Evolutionary conservation across 495 filamentous ascomycete genomes (phyloP).

Genomic region (Daldinia concentrica): DNA sequence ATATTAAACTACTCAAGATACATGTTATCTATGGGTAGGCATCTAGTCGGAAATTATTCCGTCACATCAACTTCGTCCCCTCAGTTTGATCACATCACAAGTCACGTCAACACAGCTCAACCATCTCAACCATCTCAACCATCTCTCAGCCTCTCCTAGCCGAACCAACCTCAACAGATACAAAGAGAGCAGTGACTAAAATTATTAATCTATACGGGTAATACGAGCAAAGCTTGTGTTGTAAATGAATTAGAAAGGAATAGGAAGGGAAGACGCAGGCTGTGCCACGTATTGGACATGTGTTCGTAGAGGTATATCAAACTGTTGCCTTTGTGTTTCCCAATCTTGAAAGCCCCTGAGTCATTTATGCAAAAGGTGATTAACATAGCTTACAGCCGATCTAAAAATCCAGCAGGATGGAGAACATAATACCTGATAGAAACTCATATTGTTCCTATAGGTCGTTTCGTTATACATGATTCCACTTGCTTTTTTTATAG

Average conservation of each 20-base stretch:
- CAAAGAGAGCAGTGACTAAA: background rate
- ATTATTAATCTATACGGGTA: background rate
- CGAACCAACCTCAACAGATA: background rate
- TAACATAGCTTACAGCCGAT: background rate
- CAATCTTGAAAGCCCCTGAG: background rate
- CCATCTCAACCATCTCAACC: slow-evolving; percentile 6
- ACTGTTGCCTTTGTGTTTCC: slow-evolving; percentile 23
- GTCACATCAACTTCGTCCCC: slow-evolving; percentile 21
- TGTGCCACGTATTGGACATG: background rate
- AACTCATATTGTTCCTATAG: background rate
- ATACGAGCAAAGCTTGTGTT: background rate
- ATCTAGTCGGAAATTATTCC: slow-evolving; percentile 19
- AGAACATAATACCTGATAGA: slow-evolving; percentile 1
- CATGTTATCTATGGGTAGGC: background rate
- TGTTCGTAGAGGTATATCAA: slow-evolving; percentile 25
- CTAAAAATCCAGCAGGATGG: slow-evolving; percentile 17
- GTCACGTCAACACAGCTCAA: slow-evolving; percentile 1
- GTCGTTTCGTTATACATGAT: no score
- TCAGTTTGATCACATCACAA: slow-evolving; percentile 21
- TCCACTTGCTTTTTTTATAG: no score
- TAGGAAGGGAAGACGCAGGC: background rate
- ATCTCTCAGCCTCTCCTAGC: background rate
- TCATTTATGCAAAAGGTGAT: slow-evolving; percentile 8
- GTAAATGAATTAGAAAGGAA: background rate
- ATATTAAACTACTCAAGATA: background rate